Conservation (phyloP, 2,329 filamentous ascomycete species). For the Penicillium brevicompactum region DNA sequence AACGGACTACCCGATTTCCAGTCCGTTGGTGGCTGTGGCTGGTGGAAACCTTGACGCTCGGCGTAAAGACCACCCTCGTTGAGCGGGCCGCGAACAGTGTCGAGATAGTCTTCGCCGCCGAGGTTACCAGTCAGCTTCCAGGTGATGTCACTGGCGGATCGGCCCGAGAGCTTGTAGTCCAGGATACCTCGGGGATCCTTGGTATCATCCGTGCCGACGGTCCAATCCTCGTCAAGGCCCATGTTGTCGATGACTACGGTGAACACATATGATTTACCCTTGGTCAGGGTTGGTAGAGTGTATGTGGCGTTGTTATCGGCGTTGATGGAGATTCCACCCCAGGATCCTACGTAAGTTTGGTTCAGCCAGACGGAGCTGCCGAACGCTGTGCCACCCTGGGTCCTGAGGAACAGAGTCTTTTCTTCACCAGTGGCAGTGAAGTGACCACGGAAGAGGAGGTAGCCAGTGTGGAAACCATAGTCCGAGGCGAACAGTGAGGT, state of each 20-base stretch:
- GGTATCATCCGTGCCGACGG: constrained; percentile 61
- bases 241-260: constrained; percentile 74
- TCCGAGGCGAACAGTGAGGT: constrained; percentile 69
- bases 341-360: constrained; percentile 64
- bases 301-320: constrained; percentile 59
- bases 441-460: constrained; percentile 68
- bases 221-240: constrained; percentile 69
- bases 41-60: constrained; percentile 59
- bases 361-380: constrained; percentile 70
- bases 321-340: constrained; percentile 56
- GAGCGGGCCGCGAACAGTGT: constrained; percentile 55
- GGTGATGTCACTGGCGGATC: constrained; percentile 35
- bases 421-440: constrained; percentile 68
- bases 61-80: constrained; percentile 61
- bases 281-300: constrained; percentile 54
- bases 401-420: constrained; percentile 57
- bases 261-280: constrained; percentile 60
- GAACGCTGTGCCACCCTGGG: constrained; percentile 69
- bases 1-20: constrained; percentile 41
- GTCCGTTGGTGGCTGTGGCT: constrained; percentile 49
- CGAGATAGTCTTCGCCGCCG: constrained; percentile 57
- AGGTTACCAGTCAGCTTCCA: constrained; percentile 65
- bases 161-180: constrained; percentile 44
- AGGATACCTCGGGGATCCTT: constrained; percentile 60
- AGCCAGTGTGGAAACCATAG: constrained; percentile 73